These are phyloP conservation scores for Phytophthora pluvialis DNA, from an alignment of 352 stramenopile genomes.

Conservation along the genomic window DNA sequence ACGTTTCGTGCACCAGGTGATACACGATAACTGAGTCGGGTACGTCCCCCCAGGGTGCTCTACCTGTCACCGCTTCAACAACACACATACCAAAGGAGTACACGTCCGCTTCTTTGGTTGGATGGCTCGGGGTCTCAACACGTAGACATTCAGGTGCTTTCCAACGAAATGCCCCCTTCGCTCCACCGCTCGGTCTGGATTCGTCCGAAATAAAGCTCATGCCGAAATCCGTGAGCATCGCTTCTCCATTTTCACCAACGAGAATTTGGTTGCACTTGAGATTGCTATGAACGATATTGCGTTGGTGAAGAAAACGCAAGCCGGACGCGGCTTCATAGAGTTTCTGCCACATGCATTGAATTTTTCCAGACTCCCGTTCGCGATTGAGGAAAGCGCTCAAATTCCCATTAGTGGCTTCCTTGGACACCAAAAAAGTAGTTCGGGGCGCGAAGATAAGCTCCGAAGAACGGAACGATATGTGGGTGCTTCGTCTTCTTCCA, in stretches of 20 bases:
- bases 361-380: no score
- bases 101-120: constrained; percentile 9
- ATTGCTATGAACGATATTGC: constrained; percentile 26
- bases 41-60: constrained; percentile 2
- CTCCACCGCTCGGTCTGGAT: constrained; percentile 2
- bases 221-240: constrained; percentile 37
- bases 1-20: neutral
- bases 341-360: no score
- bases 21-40: constrained; percentile 7
- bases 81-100: constrained; percentile 19
- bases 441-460: constrained; percentile 18
- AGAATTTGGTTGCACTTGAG: constrained; percentile 37
- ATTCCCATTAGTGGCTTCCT: constrained; percentile 6
- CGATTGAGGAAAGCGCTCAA: no score
- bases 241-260: constrained; percentile 25
- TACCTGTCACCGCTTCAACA: constrained; percentile 6
- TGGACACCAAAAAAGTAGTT: constrained; percentile 19
- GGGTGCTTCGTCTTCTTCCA: constrained; percentile 90
- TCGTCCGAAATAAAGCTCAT: constrained; percentile 13
- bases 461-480: constrained; percentile 85
- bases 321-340: constrained; percentile 13
- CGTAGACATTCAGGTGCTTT: constrained; percentile 10
- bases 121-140: neutral
- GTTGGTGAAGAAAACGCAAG: constrained; percentile 22
- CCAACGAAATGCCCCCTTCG: constrained; percentile 6